Evolutionary conservation across 2,329 filamentous ascomycete species (phyloP), one percentile per base, ranked within the genome.

Genomic region (Aspergillus uvarum): DNA sequence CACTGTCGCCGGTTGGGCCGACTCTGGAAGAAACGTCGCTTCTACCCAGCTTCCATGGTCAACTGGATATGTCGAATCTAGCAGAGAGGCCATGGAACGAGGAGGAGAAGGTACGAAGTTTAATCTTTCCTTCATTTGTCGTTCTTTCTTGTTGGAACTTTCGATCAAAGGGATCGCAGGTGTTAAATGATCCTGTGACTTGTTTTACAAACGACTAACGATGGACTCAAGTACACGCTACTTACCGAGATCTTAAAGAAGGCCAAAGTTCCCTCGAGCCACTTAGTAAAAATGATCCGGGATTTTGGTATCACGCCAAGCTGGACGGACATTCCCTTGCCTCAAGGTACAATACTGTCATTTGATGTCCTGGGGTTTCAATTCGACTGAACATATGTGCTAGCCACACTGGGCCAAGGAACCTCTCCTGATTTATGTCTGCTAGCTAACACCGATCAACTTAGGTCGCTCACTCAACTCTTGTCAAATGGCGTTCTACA

Each of bases 161-260:
- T 22, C 14, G 5, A 31, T 16, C n/a, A 6, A 16, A 10, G 32
- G 16, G 29, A 47, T 12, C 42, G 42, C 26, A 19, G 38, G 32
- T 16, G 32, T 31, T 19, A 19, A 8, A 22, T 44, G 50, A 14
- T 12, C 19, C 38, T 31, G 21, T 26, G 16, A 22, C 47, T 44
- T 19, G 42, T 21, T 61, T 54, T 48, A 49, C 59, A 55, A 50
- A 60, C 53, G 26, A 12, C 24, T 16, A 24, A 31, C 44, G 55
- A 50, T 49, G 58, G 50, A 44, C 47, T 62, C n/a, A 60, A 79
- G 77, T 76, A 76, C 63, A 70, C 70, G 59, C 67, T 79, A 52
- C 73, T 79, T 59, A 76, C 76, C 24, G 73, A 79, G 63, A 77
- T 80, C 51, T 65, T 80, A 60, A 77, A 76, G 63, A 74, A 76